These are phyloP conservation scores for Termitomyces heimii DNA, from an alignment of 768 basidiomycete species.

Conservation along the genomic window DNA sequence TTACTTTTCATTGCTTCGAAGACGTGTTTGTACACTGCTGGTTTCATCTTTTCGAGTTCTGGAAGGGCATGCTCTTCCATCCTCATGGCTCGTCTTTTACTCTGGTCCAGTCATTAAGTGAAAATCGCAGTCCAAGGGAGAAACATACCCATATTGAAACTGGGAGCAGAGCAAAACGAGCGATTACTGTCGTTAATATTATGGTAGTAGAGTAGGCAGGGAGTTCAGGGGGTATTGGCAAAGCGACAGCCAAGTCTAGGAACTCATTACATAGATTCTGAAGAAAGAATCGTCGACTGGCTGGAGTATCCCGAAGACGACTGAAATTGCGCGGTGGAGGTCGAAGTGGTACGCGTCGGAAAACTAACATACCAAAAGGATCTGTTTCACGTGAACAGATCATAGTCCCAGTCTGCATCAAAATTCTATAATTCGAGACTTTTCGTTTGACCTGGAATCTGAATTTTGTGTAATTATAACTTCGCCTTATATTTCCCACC, in stretches of 20 bases:
- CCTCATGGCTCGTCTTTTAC: conserved; percentile 52
- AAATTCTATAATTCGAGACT: no score
- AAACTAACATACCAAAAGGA: conserved; percentile 24
- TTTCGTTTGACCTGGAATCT: background rate
- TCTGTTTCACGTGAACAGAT: background rate
- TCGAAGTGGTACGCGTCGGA: conserved; percentile 24
- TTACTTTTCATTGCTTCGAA: conserved; percentile 49
- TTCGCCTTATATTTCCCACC: background rate
- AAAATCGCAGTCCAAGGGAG: background rate
- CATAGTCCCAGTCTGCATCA: background rate
- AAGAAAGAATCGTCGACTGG: conserved; percentile 27
- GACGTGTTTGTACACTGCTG: conserved; percentile 32
- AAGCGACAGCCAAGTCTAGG: conserved; percentile 66
- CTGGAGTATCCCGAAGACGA: conserved; percentile 5
- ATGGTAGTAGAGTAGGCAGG: conserved; percentile 75
- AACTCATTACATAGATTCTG: conserved; percentile 56
- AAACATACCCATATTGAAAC: conserved; percentile 69
- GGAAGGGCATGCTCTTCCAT: conserved; percentile 59
- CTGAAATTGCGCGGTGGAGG: conserved; percentile 10
- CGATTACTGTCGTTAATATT: conserved; percentile 56
- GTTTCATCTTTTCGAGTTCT: conserved; percentile 44
- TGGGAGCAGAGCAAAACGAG: conserved; percentile 61
- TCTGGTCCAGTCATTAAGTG: conserved; percentile 31
- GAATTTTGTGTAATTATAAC: background rate
- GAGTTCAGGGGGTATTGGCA: conserved; percentile 64